Base-by-base conservation (phyloP, 2,329 filamentous ascomycete species). In the Emydomyces testavorans region DNA sequence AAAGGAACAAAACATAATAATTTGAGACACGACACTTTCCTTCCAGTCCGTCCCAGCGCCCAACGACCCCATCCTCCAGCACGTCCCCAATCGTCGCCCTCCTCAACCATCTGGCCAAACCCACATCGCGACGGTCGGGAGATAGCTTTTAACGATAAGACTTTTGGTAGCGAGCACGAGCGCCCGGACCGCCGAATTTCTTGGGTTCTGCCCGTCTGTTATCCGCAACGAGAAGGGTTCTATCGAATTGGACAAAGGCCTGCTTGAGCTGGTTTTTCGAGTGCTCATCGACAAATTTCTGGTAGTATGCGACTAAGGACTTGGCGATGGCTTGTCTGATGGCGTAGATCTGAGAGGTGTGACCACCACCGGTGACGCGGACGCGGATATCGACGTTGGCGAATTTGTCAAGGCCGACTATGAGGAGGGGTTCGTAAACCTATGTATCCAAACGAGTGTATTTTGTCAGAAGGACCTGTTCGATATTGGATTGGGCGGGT, bases 281-380 rank as follows among this genome's bases (percentile, higher is more conserved):
- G 85, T 96, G 89, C 85, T 98, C 92, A 70, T 98, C 92, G 74
- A 96, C 87, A 77, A 83, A 98, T 81, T 98, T 95, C 78, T 95
- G 90, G 85, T 95, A 96, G 84, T 95, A 95, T 73, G 88, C 84
- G 67, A 94, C 83, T 70, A 94, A 86, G 65, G 83, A 84, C 82
- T 96, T 98, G 77, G 89, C 82, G 69, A 98, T 96, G 65, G 92
- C 90, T 78, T 98, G 92, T 65, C 92, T 88, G 79, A 96, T 87
- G 71, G 92, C 92, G 76, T 96, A 95, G 74, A 94, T 80, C 75
- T 95, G 89, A 53, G 86, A 94, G 59, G 85, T 89, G 80, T 96
- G 90, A 77, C 90, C 92, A 85, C 92, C 92, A 71, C 92, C 92
- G 66, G 81, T 79, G 66, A 96, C 92, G 67, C 89, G 85, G 70